Percentiles rank a stretch among this genome's conserved stretches.
Evolutionary conservation across 2,329 filamentous ascomycete genomes (phyloP).

Genomic region (Aureobasidium melanogenum): DNA sequence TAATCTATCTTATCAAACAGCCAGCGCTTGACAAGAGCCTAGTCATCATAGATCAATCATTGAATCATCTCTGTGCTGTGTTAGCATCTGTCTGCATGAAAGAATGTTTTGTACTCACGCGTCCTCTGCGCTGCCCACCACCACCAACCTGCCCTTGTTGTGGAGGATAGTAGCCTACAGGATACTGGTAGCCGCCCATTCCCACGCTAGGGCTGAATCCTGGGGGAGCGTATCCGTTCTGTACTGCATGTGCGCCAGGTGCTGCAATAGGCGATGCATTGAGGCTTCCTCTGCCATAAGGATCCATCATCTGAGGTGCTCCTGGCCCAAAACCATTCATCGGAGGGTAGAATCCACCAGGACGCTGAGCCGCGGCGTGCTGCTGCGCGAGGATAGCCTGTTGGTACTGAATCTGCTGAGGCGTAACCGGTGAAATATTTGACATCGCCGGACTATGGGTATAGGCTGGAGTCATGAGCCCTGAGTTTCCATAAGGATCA

Average conservation of each 20-base stretch:
- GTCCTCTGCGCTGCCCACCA: constrained; percentile 44
- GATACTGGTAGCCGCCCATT: constrained; percentile 40
- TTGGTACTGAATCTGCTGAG: constrained; percentile 51
- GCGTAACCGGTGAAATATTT: constrained; percentile 30
- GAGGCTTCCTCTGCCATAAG: constrained; percentile 30
- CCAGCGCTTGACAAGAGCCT: constrained; percentile 7
- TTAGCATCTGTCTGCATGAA: background rate
- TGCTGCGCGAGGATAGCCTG: constrained; percentile 40
- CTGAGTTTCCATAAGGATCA: constrained; percentile 32
- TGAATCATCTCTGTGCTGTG: constrained; percentile 7
- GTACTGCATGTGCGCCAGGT: constrained; percentile 27
- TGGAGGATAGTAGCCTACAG: constrained; percentile 34
- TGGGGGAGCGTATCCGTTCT: constrained; percentile 34
- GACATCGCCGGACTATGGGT: constrained; percentile 29
- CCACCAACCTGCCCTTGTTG: constrained; percentile 38
- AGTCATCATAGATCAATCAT: background rate
- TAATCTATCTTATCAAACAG: constrained; percentile 7
- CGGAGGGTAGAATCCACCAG: constrained; percentile 24
- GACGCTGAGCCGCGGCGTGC: constrained; percentile 23
- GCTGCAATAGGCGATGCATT: constrained; percentile 31
- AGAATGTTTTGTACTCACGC: constrained; percentile 31
- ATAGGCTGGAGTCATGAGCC: constrained; percentile 26
- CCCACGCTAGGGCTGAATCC: constrained; percentile 34
- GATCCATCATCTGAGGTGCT: constrained; percentile 29
- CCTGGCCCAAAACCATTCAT: constrained; percentile 23